Evolutionary conservation across 441 rosid species (phyloP).

Genomic region (Croton laevigatus): DNA sequence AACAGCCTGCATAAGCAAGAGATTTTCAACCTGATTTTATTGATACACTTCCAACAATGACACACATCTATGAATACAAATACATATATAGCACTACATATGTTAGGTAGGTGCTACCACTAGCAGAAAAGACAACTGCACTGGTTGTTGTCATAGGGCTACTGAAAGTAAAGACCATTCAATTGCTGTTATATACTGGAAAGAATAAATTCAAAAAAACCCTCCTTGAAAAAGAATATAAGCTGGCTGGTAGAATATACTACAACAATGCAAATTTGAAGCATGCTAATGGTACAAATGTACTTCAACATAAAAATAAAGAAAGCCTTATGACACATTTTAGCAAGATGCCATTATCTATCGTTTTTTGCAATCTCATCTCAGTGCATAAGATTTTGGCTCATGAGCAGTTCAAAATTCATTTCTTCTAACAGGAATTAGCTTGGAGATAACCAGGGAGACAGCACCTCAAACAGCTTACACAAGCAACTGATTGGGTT

Average conservation of each 20-base stretch:
- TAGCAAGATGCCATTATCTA: background rate
- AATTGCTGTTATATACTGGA: background rate
- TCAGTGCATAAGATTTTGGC: background rate
- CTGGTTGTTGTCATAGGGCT: background rate
- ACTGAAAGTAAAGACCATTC: background rate
- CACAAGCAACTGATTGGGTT: background rate
- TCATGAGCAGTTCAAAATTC: background rate
- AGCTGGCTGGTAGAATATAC: background rate
- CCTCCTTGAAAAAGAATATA: background rate
- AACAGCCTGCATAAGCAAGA: constrained; percentile 83
- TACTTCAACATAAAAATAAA: background rate
- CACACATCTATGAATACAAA: constrained; percentile 19
- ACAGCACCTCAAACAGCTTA: background rate
- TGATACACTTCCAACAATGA: constrained; percentile 25
- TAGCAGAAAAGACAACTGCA: background rate
- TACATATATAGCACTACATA: background rate
- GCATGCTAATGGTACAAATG: background rate
- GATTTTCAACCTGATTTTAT: constrained; percentile 42
- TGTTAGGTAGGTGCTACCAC: background rate
- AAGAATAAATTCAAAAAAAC: background rate
- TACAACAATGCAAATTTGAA: background rate
- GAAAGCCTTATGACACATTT: background rate
- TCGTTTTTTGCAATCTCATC: background rate
- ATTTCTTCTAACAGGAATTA: background rate
- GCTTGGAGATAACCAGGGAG: constrained; percentile 4